A percentile compares a stretch with the other conserved stretches of the same genome.
These are phyloP conservation scores for Termitomyces sp. DNA, from an alignment of 768 basidiomycete genomes.

Conservation along the genomic window DNA sequence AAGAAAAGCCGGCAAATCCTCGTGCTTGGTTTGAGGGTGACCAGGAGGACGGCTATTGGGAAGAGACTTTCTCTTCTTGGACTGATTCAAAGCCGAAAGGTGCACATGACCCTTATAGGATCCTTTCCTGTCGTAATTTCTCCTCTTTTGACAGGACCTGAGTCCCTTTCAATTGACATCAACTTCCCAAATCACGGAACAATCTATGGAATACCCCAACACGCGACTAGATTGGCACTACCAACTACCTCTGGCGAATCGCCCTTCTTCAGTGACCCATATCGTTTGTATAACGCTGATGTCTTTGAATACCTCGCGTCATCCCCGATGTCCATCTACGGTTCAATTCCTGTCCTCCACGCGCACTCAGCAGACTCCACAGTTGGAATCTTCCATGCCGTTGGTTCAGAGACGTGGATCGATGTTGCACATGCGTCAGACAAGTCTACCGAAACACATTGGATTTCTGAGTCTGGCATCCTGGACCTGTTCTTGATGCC, in stretches of 20 bases:
- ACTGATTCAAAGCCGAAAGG: conserved; percentile 96
- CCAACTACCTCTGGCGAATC: conserved; percentile 83
- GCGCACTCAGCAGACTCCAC: conserved; percentile 87
- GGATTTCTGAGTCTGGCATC: conserved; percentile 97
- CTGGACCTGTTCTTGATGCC: conserved; percentile 92
- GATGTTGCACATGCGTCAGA: conserved; percentile 73
- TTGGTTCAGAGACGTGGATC: conserved; percentile 93
- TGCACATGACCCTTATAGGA: conserved; percentile 24
- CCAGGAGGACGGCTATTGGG: conserved; percentile 81
- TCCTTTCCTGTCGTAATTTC: background rate
- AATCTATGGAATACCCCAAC: conserved; percentile 96
- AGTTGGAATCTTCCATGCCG: conserved; percentile 84
- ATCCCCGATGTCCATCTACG: conserved; percentile 80
- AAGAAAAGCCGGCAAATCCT: conserved; percentile 42
- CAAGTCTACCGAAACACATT: conserved; percentile 83
- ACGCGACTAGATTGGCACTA: conserved; percentile 85
- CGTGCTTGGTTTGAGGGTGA: conserved; percentile 89
- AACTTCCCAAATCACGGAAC: conserved; percentile 88
- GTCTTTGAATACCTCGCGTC: conserved; percentile 94
- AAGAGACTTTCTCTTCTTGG: conserved; percentile 84
- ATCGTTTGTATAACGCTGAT: conserved; percentile 91
- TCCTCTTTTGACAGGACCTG: conserved; percentile 70
- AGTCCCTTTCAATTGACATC: conserved; percentile 90
- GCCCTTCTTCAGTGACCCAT: conserved; percentile 82
- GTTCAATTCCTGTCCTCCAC: conserved; percentile 89